Conservation (phyloP, 495 filamentous ascomycete species). For the Aspergillus diversus region DNA sequence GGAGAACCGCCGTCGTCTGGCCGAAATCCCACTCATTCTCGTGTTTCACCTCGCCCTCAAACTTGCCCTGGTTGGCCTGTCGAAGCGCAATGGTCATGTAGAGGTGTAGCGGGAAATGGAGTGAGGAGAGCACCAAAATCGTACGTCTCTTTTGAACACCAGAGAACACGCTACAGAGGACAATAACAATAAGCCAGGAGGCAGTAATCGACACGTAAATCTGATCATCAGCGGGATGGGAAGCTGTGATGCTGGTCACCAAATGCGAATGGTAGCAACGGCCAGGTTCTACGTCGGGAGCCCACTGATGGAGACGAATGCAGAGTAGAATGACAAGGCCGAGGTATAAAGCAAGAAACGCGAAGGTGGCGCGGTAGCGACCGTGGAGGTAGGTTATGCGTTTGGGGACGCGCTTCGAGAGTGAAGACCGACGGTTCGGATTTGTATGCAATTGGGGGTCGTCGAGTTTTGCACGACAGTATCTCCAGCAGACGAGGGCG, state of each 20-base stretch:
- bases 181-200: conserved; percentile 33
- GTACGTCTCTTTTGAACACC: conserved; percentile 27
- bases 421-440: background rate
- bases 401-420: background rate
- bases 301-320: conserved; percentile 34
- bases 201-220: conserved; percentile 35
- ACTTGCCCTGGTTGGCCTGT: conserved; percentile 33
- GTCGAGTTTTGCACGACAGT: conserved; percentile 24
- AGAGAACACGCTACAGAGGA: conserved; percentile 32
- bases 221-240: conserved; percentile 33
- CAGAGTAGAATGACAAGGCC: conserved; percentile 37
- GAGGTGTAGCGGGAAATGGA: conserved; percentile 41
- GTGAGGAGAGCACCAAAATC: conserved; percentile 29
- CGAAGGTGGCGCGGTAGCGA: conserved; percentile 35
- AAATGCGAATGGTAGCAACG: conserved; percentile 34
- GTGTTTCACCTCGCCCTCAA: conserved; percentile 31
- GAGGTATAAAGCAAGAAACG: conserved; percentile 34
- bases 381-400: conserved; percentile 17
- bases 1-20: conserved; percentile 39
- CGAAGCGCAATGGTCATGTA: conserved; percentile 42
- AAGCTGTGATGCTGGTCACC: conserved; percentile 22
- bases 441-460: conserved; percentile 8
- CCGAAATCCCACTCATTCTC: conserved; percentile 46
- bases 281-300: conserved; percentile 26
- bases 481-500: conserved; percentile 40